Evolutionary conservation across 2,329 filamentous ascomycete genomes (phyloP).

Genomic region (Aotearoamyces nothofagi): DNA sequence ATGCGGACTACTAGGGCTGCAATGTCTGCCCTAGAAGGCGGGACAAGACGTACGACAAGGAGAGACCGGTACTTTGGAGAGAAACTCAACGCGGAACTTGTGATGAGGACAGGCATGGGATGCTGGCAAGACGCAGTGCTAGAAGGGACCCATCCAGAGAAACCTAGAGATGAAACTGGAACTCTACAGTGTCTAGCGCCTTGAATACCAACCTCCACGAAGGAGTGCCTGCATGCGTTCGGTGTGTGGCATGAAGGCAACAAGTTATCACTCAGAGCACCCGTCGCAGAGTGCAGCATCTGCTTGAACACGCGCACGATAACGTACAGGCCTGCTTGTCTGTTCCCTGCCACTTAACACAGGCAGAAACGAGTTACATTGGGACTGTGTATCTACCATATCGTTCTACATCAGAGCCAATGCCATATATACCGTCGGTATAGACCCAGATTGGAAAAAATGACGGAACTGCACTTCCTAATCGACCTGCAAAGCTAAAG

Average conservation of each 20-base stretch:
- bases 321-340: too few species aligned
- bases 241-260: too few species aligned
- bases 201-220: too few species aligned
- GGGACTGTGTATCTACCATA: constrained; percentile 6
- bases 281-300: too few species aligned
- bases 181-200: too few species aligned
- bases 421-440: constrained; percentile 5
- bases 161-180: too few species aligned
- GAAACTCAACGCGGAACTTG: constrained; percentile 39
- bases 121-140: constrained; percentile 10
- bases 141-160: too few species aligned
- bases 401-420: constrained; percentile 5
- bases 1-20: constrained; percentile 60
- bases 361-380: constrained; percentile 4
- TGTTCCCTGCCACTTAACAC: too few species aligned
- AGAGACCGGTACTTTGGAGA: constrained; percentile 58
- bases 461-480: constrained; percentile 6
- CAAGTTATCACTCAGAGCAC: too few species aligned
- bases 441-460: constrained; percentile 8
- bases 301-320: too few species aligned
- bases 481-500: constrained; percentile 6
- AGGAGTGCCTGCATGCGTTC: too few species aligned
- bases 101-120: constrained; percentile 45
- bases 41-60: constrained; percentile 48
- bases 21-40: constrained; percentile 63